Percentiles rank a stretch among this genome's conserved stretches.
Conservation (phyloP, 768 basidiomycete species). For the Mycena crocata region DNA sequence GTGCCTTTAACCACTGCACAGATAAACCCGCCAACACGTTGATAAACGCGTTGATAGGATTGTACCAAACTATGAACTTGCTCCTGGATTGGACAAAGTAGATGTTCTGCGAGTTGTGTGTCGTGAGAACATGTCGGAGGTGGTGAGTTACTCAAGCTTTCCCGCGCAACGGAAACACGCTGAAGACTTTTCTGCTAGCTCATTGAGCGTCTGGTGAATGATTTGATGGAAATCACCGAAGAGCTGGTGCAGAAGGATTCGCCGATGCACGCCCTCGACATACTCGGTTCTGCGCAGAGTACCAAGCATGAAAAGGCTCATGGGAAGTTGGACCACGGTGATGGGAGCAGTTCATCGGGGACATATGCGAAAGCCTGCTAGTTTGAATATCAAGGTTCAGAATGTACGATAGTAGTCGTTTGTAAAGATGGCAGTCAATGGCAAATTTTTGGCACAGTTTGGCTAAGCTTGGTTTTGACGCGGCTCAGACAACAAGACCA, state of each 20-base stretch:
- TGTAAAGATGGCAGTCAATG: too few relatives aligned
- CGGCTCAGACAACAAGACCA: constrained; percentile 45
- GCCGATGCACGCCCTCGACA: constrained; percentile 63
- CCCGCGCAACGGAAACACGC: constrained; percentile 59
- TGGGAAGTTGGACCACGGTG: constrained; percentile 61
- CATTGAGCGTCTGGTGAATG: constrained; percentile 71
- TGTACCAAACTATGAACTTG: constrained; percentile 62
- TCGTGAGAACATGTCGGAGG: constrained; percentile 67
- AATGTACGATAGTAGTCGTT: constrained; percentile 3
- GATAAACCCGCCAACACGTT: neutral
- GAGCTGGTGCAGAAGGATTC: constrained; percentile 60
- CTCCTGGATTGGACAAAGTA: constrained; percentile 63
- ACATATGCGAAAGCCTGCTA: constrained; percentile 80
- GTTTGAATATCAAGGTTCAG: neutral
- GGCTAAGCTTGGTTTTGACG: neutral
- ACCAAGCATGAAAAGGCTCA: constrained; percentile 50
- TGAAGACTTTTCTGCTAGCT: constrained; percentile 66
- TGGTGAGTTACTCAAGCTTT: constrained; percentile 49
- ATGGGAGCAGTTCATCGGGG: constrained; percentile 61
- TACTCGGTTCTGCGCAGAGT: constrained; percentile 46
- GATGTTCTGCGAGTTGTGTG: constrained; percentile 77
- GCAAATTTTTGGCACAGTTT: too few relatives aligned
- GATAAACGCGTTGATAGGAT: constrained; percentile 59
- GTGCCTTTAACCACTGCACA: constrained; percentile 36
- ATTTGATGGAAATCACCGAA: constrained; percentile 79